Percentiles rank a stretch among this genome's conserved stretches.
Evolutionary conservation across 179 eudicot genomes (phyloP).

Genomic region (Gypsophila paniculata): DNA sequence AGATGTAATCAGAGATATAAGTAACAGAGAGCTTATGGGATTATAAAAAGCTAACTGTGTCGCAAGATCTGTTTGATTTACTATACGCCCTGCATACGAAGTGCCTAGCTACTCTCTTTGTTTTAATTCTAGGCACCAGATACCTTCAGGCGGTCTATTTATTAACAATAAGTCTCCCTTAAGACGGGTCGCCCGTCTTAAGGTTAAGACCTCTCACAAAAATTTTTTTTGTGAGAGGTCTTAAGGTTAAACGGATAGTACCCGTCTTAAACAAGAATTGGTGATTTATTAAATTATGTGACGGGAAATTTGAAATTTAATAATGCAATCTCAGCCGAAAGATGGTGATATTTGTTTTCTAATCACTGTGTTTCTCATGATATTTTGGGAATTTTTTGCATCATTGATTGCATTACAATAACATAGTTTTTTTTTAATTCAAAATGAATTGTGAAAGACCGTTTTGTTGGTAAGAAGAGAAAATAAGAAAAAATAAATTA

Average conservation of each 20-base stretch:
- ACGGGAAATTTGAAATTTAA: too few species aligned
- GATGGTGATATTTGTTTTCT: conserved; percentile 38
- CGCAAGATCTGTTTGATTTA: conserved; percentile 35
- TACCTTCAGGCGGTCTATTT: conserved; percentile 30
- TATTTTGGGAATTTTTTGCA: conserved; percentile 19
- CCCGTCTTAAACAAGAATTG: too few species aligned
- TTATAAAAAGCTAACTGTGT: conserved; percentile 37
- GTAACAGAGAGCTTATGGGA: conserved; percentile 37
- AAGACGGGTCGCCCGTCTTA: too few species aligned
- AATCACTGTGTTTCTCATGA: conserved; percentile 33
- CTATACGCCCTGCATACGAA: conserved; percentile 34
- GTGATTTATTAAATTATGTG: too few species aligned
- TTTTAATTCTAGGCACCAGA: conserved; percentile 31
- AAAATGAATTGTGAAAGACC: too few species aligned
- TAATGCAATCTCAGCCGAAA: conserved; percentile 55
- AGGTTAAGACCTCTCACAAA: too few species aligned
- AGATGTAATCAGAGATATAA: conserved; percentile 26
- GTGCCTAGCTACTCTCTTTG: conserved; percentile 27
- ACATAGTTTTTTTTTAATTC: not conserved
- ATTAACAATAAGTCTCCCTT: too few species aligned
- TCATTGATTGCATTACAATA: conserved; percentile 29
- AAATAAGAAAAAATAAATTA: not conserved
- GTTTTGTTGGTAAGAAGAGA: too few species aligned
- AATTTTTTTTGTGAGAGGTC: too few species aligned
- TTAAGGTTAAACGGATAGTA: too few species aligned